A percentile compares a stretch with the other conserved stretches of the same genome.
Evolutionary conservation across 805 yeast genomes (phyloP).

Genomic region (Grigorovia transvaalensis): DNA sequence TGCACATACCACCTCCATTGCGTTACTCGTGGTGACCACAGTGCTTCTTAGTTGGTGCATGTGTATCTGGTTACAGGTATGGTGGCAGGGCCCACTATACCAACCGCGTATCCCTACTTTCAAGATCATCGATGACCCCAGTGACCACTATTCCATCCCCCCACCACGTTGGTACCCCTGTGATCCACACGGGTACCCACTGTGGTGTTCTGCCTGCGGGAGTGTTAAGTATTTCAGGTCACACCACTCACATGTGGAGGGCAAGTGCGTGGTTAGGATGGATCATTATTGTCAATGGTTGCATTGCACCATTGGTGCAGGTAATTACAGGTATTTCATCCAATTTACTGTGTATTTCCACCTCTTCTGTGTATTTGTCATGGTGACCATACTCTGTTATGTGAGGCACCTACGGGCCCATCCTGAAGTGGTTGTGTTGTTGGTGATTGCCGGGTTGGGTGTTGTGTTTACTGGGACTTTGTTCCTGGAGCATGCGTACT

Average conservation of each 20-base stretch:
- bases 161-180: slow-evolving; percentile 58
- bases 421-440: slow-evolving; percentile 41
- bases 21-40: slow-evolving; percentile 11
- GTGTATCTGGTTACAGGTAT: slow-evolving; percentile 16
- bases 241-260: slow-evolving; percentile 53
- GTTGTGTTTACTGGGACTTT: slow-evolving; percentile 35
- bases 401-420: slow-evolving; percentile 24
- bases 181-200: slow-evolving; percentile 63
- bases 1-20: slow-evolving; percentile 15
- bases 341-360: slow-evolving; percentile 37
- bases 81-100: slow-evolving; percentile 18
- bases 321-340: slow-evolving; percentile 51
- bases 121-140: background rate
- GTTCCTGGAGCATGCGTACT: slow-evolving; percentile 34
- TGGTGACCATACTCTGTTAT: slow-evolving; percentile 32
- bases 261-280: slow-evolving; percentile 56
- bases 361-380: slow-evolving; percentile 30
- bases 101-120: slow-evolving; percentile 21
- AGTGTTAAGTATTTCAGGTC: slow-evolving; percentile 56
- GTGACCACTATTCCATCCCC: slow-evolving; percentile 12
- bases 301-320: slow-evolving; percentile 59
- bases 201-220: slow-evolving; percentile 61
- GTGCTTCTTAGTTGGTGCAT: slow-evolving; percentile 7
- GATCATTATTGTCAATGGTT: slow-evolving; percentile 83
- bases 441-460: slow-evolving; percentile 34